Base-by-base conservation (phyloP, 495 filamentous ascomycete species). In the Lepraria neglecta region DNA sequence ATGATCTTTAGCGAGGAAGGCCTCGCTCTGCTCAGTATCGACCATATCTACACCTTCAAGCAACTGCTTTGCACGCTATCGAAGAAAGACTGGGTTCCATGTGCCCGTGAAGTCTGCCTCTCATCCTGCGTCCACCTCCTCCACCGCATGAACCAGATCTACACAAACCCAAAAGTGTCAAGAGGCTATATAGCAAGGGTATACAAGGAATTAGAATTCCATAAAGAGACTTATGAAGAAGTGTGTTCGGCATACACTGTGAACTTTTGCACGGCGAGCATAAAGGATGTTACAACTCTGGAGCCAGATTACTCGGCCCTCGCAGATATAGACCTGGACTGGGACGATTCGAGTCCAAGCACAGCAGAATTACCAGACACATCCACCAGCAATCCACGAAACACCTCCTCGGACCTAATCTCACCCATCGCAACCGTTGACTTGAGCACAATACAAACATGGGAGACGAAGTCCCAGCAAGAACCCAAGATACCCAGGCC, bases 41-140 rank as follows among this genome's bases (percentile, higher is more conserved):
- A 91, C 70, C 80, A 85, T 59, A 75, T 89, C 66, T 89, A 88
- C 72, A 88, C 82, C 47, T 85, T 91, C 75, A 87, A 88, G 67
- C 78, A 80, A 38, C 77, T 82, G 5, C 76, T 89, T 3, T 80
- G 82, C 58, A 76, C 80, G 19, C 81, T 87, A 58, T 76, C 80
- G 10, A 73, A 67, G 48, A 71, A 66, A 43, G 63, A 68, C 10
- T 66, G 51, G 56, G 45, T 69, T 64, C 61, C 62, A 64, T 57
- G 46, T 61, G 60, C 61, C 67, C 58, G 64, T 71, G 64, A 73
- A 48, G 70, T 75, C 35, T 79, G 73, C 52, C 72, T 78, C 42
- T 70, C 70, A 10, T 82, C 82, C 21, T 78, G 76, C 53, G 74
- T 78, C 6, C 75, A 77, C 15, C 75, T 88, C 59, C 76, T 91